Percentiles rank a stretch among this genome's conserved stretches.
These are phyloP conservation scores for Suillus lakei DNA, from an alignment of 768 basidiomycete species.

Conservation along the genomic window DNA sequence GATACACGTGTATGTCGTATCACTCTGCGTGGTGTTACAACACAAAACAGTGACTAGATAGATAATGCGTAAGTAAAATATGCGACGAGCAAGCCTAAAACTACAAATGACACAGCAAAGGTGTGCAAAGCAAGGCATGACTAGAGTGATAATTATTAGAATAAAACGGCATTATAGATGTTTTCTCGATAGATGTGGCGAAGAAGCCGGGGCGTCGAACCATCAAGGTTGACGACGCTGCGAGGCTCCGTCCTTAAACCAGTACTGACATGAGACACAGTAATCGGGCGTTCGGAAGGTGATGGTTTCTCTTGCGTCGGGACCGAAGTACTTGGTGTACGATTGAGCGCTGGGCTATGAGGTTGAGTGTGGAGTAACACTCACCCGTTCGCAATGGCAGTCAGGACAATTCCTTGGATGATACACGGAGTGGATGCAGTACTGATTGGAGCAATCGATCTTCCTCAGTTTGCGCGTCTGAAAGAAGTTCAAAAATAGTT, in stretches of 20 bases:
- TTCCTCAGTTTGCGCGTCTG: conserved; percentile 41
- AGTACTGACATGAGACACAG: conserved; percentile 63
- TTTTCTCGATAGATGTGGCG: conserved; percentile 1
- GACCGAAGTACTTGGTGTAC: conserved; percentile 63
- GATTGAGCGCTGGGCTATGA: conserved; percentile 10
- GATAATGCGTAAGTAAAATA: conserved; percentile 14
- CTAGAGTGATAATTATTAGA: conserved; percentile 33
- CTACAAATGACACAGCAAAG: conserved; percentile 26
- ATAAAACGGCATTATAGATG: conserved; percentile 20
- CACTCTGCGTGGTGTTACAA: conserved; percentile 15
- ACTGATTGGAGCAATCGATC: conserved; percentile 38
- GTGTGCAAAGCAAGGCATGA: conserved; percentile 18
- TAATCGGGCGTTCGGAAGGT: conserved; percentile 54
- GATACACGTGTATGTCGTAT: conserved; percentile 14
- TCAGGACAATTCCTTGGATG: conserved; percentile 47
- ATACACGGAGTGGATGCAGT: conserved; percentile 44
- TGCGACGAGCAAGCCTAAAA: conserved; percentile 16
- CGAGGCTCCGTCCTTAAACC: conserved; percentile 53
- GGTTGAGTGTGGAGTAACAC: conserved; percentile 22
- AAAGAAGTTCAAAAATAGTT: conserved; percentile 19
- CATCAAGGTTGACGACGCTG: conserved; percentile 36
- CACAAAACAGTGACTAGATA: background rate
- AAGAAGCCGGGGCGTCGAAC: conserved; percentile 9
- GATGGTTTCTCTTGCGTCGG: conserved; percentile 68
- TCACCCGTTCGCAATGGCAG: conserved; percentile 50